phyloP scores from a whole-genome alignment of 768 basidiomycete species.

The Russula olivacea region DNA sequence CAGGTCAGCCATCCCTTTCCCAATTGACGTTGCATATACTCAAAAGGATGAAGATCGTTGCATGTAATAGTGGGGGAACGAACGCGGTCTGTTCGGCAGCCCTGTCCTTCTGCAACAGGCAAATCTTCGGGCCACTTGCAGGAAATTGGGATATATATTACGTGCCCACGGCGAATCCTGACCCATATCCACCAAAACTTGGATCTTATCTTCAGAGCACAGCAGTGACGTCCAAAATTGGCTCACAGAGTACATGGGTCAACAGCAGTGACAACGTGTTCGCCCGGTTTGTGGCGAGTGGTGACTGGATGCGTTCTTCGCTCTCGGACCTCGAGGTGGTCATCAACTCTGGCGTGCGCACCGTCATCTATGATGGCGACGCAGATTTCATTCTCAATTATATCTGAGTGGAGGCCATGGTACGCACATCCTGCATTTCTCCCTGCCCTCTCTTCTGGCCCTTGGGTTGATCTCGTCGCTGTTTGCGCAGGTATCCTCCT shows the following conservation, averaged over 20 bases:
- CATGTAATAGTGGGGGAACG: constrained; percentile 45
- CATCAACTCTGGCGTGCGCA: constrained; percentile 52
- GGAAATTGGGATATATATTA: constrained; percentile 55
- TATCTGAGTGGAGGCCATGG: constrained; percentile 53
- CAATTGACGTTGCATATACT: neutral
- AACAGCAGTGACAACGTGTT: constrained; percentile 36
- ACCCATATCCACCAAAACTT: constrained; percentile 46
- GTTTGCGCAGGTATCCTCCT: constrained; percentile 37
- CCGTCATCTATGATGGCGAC: constrained; percentile 52
- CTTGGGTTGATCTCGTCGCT: neutral
- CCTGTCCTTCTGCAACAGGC: constrained; percentile 52
- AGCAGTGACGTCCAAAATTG: constrained; percentile 35
- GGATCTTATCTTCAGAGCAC: constrained; percentile 30
- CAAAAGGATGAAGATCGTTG: constrained; percentile 37
- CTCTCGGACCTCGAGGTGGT: constrained; percentile 44
- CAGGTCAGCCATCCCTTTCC: constrained; percentile 33
- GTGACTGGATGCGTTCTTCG: constrained; percentile 53
- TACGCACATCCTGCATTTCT: constrained; percentile 23
- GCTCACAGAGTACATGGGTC: constrained; percentile 41
- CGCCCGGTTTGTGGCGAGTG: constrained; percentile 42
- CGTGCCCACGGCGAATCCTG: constrained; percentile 39
- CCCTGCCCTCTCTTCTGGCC: neutral
- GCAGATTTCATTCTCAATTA: constrained; percentile 55
- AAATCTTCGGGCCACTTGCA: constrained; percentile 31
- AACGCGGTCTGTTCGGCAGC: constrained; percentile 30